phyloP scores from a whole-genome alignment of 495 filamentous ascomycete species.

The Aspergillus heteromorphus region DNA sequence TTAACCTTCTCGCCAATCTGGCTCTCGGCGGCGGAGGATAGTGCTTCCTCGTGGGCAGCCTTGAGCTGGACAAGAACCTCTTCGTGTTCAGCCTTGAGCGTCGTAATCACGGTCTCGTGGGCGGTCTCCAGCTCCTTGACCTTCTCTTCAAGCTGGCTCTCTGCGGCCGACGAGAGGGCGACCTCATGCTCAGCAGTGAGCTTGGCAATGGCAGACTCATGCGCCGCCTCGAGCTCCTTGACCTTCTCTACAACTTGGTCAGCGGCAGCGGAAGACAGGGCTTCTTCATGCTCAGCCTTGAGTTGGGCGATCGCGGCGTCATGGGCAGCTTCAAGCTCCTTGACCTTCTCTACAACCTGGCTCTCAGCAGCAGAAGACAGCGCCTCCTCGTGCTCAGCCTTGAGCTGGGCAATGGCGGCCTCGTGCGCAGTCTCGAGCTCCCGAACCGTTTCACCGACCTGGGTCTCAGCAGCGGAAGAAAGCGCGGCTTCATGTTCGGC shows the following conservation, averaged over 20 bases:
- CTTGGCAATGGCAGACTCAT: neutral
- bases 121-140: conserved; percentile 33
- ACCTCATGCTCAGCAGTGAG: neutral
- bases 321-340: neutral
- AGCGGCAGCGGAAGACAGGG: neutral
- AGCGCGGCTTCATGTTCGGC: neutral
- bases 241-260: neutral
- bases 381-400: neutral
- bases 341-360: neutral
- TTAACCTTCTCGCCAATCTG: neutral
- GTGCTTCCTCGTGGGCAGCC: neutral
- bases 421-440: neutral
- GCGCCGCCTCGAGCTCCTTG: neutral
- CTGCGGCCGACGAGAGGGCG: conserved; percentile 5
- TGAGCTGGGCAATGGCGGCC: neutral
- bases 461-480: neutral
- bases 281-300: neutral
- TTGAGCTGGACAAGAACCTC: conserved; percentile 25
- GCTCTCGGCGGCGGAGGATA: neutral
- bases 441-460: neutral
- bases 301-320: neutral
- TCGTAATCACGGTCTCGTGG: conserved; percentile 31
- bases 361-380: neutral
- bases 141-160: conserved; percentile 17
- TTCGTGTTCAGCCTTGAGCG: conserved; percentile 34